Evolutionary conservation across 2,329 filamentous ascomycete genomes (phyloP).

Genomic region (Epichloe amarillans): DNA sequence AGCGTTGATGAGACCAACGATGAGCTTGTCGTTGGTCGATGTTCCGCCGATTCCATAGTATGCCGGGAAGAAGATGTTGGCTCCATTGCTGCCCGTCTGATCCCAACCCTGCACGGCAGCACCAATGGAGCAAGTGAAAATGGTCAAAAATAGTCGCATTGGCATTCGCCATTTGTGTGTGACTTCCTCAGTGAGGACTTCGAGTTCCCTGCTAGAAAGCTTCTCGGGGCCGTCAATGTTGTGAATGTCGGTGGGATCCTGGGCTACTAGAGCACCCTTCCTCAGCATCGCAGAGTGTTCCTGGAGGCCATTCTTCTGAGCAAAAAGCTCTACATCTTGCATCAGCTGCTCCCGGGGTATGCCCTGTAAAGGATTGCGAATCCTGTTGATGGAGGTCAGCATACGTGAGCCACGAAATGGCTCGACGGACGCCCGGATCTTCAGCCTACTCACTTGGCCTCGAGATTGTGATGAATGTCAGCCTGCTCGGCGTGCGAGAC

Average conservation of each 20-base stretch:
- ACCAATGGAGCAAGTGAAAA: constrained; percentile 52
- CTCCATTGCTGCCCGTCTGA: constrained; percentile 47
- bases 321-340: constrained; percentile 45
- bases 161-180: constrained; percentile 56
- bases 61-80: constrained; percentile 46
- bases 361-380: constrained; percentile 33
- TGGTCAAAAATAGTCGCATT: constrained; percentile 48
- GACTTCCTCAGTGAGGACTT: constrained; percentile 44
- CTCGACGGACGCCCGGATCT: no score
- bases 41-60: constrained; percentile 24
- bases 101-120: constrained; percentile 58
- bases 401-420: not conserved
- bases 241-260: constrained; percentile 43
- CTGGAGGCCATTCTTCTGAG: constrained; percentile 41
- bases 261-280: constrained; percentile 42
- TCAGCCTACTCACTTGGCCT: constrained; percentile 25
- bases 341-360: constrained; percentile 40
- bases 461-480: constrained; percentile 26
- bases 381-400: constrained; percentile 17
- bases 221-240: constrained; percentile 39
- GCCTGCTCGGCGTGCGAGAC: constrained; percentile 18
- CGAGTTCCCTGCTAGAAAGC: constrained; percentile 42
- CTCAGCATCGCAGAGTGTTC: constrained; percentile 44
- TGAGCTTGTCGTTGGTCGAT: constrained; percentile 22
- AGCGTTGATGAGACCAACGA: constrained; percentile 56